phyloP scores from a whole-genome alignment of 768 basidiomycete species.

The Lactarius trivialis region DNA sequence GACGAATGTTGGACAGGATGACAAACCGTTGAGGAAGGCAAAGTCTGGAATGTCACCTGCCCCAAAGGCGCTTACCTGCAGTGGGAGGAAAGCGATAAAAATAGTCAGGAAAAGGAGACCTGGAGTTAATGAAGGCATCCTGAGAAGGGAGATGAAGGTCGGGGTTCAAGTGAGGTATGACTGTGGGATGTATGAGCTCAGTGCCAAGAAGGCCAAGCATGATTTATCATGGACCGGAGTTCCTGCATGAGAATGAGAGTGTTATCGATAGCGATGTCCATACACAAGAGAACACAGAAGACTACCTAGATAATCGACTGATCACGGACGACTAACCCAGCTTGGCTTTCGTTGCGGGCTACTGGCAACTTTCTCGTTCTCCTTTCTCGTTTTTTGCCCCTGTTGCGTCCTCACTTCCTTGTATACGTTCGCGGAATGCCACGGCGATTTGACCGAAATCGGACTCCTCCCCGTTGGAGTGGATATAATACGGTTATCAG shows the following conservation, averaged over 20 bases:
- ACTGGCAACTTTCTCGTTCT: slow-evolving; percentile 59
- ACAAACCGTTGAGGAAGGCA: slow-evolving; percentile 53
- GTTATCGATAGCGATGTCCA: neutral
- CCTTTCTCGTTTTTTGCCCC: slow-evolving; percentile 65
- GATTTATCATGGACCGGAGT: neutral
- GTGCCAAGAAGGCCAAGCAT: neutral
- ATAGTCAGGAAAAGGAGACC: slow-evolving; percentile 27
- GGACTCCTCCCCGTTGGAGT: slow-evolving; percentile 79
- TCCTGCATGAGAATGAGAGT: neutral
- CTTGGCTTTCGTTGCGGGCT: slow-evolving; percentile 47
- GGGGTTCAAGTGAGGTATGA: neutral
- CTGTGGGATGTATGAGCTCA: neutral
- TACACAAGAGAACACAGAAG: neutral
- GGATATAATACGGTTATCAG: slow-evolving; percentile 84
- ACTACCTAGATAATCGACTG: neutral
- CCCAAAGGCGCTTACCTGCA: slow-evolving; percentile 46
- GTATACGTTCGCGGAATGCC: slow-evolving; percentile 43
- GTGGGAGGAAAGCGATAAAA: slow-evolving; percentile 37
- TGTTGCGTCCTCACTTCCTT: slow-evolving; percentile 46
- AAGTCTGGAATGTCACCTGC: slow-evolving; percentile 70
- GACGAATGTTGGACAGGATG: neutral
- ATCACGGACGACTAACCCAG: slow-evolving; percentile 36
- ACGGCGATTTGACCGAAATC: slow-evolving; percentile 65
- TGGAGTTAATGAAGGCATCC: slow-evolving; percentile 22
- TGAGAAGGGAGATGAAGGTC: neutral